phyloP scores from a whole-genome alignment of 306 rosid genomes.

The Phaseolus lunatus region DNA sequence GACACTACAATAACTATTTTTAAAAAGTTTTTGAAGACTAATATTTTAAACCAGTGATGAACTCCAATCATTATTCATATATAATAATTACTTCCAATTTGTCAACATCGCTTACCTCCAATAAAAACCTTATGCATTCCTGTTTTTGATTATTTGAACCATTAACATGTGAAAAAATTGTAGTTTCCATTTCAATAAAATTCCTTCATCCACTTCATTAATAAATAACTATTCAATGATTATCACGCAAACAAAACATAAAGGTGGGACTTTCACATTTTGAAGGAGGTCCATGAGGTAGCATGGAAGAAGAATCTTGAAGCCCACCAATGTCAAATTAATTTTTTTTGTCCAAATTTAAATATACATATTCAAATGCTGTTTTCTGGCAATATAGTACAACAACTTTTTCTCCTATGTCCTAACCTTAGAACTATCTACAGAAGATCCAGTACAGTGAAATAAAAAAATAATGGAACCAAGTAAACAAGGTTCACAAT shows the following conservation, averaged over 20 bases:
- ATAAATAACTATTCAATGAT: not conserved
- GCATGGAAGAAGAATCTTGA: slow-evolving; percentile 9
- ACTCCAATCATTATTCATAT: not conserved
- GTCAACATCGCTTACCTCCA: slow-evolving; percentile 1
- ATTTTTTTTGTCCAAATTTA: not conserved
- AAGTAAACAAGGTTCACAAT: slow-evolving; percentile 40
- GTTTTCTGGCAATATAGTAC: not conserved
- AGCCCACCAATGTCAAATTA: slow-evolving; percentile 3
- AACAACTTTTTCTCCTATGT: slow-evolving; percentile 20
- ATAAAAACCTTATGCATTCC: slow-evolving; percentile 16
- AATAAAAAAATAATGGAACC: slow-evolving; percentile 28
- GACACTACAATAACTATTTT: slow-evolving; percentile 13
- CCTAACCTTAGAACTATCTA: slow-evolving; percentile 16
- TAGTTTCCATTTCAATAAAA: slow-evolving; percentile 18
- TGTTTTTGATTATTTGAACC: slow-evolving; percentile 20
- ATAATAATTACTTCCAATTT: slow-evolving; percentile 5
- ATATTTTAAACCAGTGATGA: slow-evolving; percentile 9
- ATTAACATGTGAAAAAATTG: not conserved
- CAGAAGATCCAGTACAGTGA: slow-evolving; percentile 27
- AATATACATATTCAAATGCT: slow-evolving; percentile 1
- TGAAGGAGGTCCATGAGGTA: slow-evolving; percentile 7
- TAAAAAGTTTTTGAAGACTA: not conserved
- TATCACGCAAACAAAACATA: not conserved
- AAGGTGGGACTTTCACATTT: slow-evolving; percentile 4
- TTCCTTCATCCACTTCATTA: slow-evolving; percentile 3